Evolutionary conservation across 2,329 filamentous ascomycete species (phyloP).

Genomic region (Cryphonectria naterciae): DNA sequence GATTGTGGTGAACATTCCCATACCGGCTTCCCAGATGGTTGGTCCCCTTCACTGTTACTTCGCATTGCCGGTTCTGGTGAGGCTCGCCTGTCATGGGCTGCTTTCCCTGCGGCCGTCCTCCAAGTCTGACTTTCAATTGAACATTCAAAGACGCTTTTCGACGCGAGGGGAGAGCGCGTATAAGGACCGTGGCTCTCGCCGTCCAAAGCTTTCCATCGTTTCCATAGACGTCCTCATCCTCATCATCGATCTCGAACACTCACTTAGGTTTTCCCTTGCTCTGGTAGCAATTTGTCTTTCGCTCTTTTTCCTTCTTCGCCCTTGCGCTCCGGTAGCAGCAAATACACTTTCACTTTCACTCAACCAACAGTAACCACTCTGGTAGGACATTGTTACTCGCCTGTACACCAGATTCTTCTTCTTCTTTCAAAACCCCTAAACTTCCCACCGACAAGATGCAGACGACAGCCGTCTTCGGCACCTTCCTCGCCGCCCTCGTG

Average conservation of each 20-base stretch:
- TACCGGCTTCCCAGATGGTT: no score
- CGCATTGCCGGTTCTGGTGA: no score
- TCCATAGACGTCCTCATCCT: not conserved
- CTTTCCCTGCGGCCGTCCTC: not conserved
- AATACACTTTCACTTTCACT: not conserved
- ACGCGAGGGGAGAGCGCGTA: not conserved
- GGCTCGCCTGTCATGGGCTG: constrained; percentile 1
- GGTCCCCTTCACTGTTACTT: not conserved
- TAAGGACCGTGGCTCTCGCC: not conserved
- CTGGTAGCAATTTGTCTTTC: not conserved
- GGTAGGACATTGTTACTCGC: not conserved
- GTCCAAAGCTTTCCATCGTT: not conserved
- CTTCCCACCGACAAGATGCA: not conserved
- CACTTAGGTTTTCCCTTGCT: not conserved
- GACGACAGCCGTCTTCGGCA: not conserved
- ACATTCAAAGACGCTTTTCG: not conserved
- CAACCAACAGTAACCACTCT: not conserved
- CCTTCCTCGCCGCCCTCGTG: not conserved
- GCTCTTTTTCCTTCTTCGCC: no score
- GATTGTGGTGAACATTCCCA: not conserved
- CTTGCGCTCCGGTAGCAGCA: constrained; percentile 2
- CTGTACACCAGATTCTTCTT: not conserved
- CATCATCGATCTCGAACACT: not conserved
- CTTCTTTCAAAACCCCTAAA: not conserved
- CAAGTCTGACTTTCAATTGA: not conserved